These are phyloP conservation scores for Pseudogymnoascus sp. DNA, from an alignment of 2,329 filamentous ascomycete genomes.

Conservation along the genomic window DNA sequence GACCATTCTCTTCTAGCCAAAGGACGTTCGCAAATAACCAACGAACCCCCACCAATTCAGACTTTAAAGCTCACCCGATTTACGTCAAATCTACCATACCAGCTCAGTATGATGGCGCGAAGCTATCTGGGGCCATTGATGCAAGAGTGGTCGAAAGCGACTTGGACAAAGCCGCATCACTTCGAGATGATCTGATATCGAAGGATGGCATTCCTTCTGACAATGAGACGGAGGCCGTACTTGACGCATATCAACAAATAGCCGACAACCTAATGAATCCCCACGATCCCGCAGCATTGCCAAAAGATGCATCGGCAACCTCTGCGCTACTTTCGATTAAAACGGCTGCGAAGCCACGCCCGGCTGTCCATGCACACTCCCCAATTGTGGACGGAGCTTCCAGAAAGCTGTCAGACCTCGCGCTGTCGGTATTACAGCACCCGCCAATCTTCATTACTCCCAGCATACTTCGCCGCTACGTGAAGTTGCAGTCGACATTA, in stretches of 20 bases:
- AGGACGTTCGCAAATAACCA: slow-evolving; percentile 16
- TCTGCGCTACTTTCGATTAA: slow-evolving; percentile 48
- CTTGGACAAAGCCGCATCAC: slow-evolving; percentile 20
- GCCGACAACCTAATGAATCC: slow-evolving; percentile 25
- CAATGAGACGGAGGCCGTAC: slow-evolving; percentile 18
- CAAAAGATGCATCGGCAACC: slow-evolving; percentile 36
- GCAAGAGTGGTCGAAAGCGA: slow-evolving; percentile 21
- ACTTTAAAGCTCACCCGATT: neutral
- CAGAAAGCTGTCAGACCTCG: slow-evolving; percentile 50
- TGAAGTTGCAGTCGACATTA: slow-evolving; percentile 68
- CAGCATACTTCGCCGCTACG: slow-evolving; percentile 65
- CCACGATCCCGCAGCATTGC: slow-evolving; percentile 12
- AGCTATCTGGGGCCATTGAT: slow-evolving; percentile 10
- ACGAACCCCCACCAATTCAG: neutral
- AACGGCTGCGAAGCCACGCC: slow-evolving; percentile 17
- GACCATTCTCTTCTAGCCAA: slow-evolving; percentile 21
- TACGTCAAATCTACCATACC: neutral
- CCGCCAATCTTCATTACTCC: slow-evolving; percentile 76
- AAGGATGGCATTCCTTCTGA: slow-evolving; percentile 23
- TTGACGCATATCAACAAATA: slow-evolving; percentile 23
- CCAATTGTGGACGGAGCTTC: slow-evolving; percentile 26
- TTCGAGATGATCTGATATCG: slow-evolving; percentile 22
- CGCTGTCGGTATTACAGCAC: slow-evolving; percentile 66
- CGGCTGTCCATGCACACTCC: slow-evolving; percentile 18
- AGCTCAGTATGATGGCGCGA: slow-evolving; percentile 2